Evolutionary conservation across 768 basidiomycete species (phyloP), one percentile per base, ranked within the genome.

Genomic region (Mycena rosella): DNA sequence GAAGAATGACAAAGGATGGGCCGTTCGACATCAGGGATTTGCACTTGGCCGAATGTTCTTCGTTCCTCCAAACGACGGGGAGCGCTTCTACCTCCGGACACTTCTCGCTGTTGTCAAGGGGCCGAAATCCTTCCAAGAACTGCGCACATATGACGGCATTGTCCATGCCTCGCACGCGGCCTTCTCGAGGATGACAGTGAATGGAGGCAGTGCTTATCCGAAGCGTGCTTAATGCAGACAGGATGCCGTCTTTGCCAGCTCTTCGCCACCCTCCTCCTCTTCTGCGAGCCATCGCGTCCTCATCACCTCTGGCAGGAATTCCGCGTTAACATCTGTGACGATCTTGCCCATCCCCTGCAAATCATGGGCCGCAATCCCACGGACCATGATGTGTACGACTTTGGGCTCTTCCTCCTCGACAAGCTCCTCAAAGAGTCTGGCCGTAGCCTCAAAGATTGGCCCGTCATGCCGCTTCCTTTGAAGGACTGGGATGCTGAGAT

Each of bases 101-200:
- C 77, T 86, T 1, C 76, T 86, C 0, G 79, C 81, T 13, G 74
- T 81, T 5, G 79, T 82, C 24, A 77, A 75, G 56, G 83, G 83
- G 26, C 65, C 81, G 0, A 78, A 32, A 15, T 77, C 75, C 0
- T 78, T 74, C 57, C 62, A 72, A 2, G 72, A 78, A 38, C 71
- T 80, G 5, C 60, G 70, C 0, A 69, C 69, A 1, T 70, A 66
- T 34, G 32, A 71, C 29, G 77, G 74, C 0, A 30, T 57, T 8
- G 20, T 9, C 83, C 82, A 11, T 85, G 85, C 51, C 42, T 77
- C 1, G 77, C 77, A 10, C 65, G 60, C 6, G 77, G 77, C 22
- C 51, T 78, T 11, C 67, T 82, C 5, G 74, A 78, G 36, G 74
- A 80, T 68, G 79, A 83, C 68, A 60, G 66, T 0, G 81, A 82